A percentile compares a stretch with the other conserved stretches of the same genome.
Evolutionary conservation across 306 rosid species (phyloP).

Genomic region (Lotus japonicus): DNA sequence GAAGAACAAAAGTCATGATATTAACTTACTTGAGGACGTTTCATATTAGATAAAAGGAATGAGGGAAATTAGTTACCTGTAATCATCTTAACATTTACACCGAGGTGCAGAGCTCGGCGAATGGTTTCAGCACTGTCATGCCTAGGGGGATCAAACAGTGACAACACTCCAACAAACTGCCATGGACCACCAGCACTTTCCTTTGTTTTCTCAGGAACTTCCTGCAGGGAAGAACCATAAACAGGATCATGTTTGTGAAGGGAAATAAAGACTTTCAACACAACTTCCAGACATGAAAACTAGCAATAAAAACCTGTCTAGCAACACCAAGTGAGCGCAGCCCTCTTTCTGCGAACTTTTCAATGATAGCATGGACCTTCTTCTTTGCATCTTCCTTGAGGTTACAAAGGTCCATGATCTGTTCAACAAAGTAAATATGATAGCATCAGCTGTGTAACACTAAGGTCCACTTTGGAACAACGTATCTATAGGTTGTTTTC

Average conservation of each 20-base stretch:
- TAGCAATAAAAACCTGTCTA: slow-evolving; percentile 63
- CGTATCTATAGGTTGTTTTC: too few species aligned
- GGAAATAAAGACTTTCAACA: not conserved
- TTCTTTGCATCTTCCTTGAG: slow-evolving; percentile 75
- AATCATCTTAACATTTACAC: slow-evolving; percentile 99
- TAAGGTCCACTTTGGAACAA: not conserved
- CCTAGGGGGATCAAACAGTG: slow-evolving; percentile 94
- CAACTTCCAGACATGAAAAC: not conserved
- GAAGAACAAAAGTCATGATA: not conserved
- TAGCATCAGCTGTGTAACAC: not conserved
- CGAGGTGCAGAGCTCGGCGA: slow-evolving; percentile 84
- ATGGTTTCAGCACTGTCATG: slow-evolving; percentile 99
- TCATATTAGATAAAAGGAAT: not conserved
- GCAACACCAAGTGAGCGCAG: slow-evolving; percentile 90
- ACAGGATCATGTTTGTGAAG: not conserved
- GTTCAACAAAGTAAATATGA: slow-evolving; percentile 10
- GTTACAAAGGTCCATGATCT: slow-evolving; percentile 73
- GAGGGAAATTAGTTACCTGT: slow-evolving; percentile 50
- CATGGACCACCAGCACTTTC: slow-evolving; percentile 88
- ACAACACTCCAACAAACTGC: slow-evolving; percentile 89
- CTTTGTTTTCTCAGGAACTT: slow-evolving; percentile 74
- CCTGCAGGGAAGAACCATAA: slow-evolving; percentile 31
- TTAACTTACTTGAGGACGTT: not conserved
- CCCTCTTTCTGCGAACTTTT: slow-evolving; percentile 95
- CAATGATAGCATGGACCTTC: slow-evolving; percentile 69